Evolutionary conservation across 2,329 filamentous ascomycete genomes (phyloP), one percentile per base, ranked within the genome.

Genomic region (Bipolaris bicolor): DNA sequence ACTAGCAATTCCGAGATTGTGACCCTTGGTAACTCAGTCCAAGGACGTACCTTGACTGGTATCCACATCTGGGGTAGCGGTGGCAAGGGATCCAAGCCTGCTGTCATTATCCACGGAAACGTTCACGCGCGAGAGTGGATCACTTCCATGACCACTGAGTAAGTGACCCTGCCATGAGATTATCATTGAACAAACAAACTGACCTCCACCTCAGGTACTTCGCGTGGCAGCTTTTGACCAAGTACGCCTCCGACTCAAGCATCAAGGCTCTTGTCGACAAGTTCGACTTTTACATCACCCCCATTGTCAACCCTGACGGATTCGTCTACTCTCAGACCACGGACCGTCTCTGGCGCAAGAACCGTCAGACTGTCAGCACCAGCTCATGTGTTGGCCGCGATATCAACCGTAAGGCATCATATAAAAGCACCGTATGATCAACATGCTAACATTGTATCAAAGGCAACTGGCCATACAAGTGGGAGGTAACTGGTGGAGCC

Each of bases 311-410:
- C 51, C 61, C 61, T 13, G 61, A 64, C 55, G 72, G 75, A n/a
- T 77, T 77, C 55, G 68, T 72, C 43, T 77, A 77, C 65, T 60
- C 67, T 10, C 75, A 77, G 41, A 76, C 73, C 7, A 75, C 60
- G n/a, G 73, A 77, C 52, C 74, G 75, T 52, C 67, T 77, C 34
- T 77, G 75, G 75, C 71, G 75, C 57, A 77, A 77, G 66, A 77
- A 77, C 63, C 69, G 75, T 33, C 72, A 76, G 54, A 70, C 67
- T 13, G 66, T 72, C 11, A 68, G 64, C 49, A 62, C 67, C 18
- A 71, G 60, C 59, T 63, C 63, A 36, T 77, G 75, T 52, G 61
- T 75, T 41, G 75, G 75, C 37, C 68, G 70, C 13, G 75, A 77
- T 55, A 75, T 73, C 63, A 77, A 77, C 66, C 72, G 75, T 57